Base-by-base conservation (phyloP, 345 rosid genomes). In the Bruguiera parviflora region DNA sequence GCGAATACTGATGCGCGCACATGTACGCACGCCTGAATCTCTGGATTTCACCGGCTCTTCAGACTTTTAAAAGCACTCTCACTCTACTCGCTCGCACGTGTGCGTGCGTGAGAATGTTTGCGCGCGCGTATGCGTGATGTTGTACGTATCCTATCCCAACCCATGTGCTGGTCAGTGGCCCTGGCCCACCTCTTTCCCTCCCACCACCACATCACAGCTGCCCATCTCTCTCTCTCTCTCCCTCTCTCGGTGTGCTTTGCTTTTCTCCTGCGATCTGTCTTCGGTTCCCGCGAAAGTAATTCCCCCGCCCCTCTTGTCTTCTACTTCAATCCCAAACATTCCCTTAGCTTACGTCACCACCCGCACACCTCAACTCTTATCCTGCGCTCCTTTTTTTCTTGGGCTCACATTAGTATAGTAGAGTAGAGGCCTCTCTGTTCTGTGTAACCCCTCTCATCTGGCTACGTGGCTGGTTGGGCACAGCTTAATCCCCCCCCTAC, bases 121-220 rank as follows among this genome's bases (percentile, higher is more conserved):
- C 15, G 15, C 35, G 32, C 13, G 15, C 46, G 46, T 39, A 2
- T 39, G 46, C 15, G 46, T 2, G 3, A 11, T 39, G 46, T 39
- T 9, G 16, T 33, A 33, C 37, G 37, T 8, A 33, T 33, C 37
- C 1, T 7, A 33, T 33, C 15, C 13, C 1, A 13, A 43, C 79
- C 76, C 93, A 88, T 86, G 87, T 88, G 89, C 86, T 58, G 90
- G 86, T 83, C 83, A 81, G 86, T 86, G 82, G 82, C 75, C 73
- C 75, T 70, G 83, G 78, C 84, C 92, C 87, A 82, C 86, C 60
- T 67, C 58, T 69, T 21, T 55, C 55, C 62, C 70, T 67, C 70
- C 52, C 52, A 22, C 32, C 72, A 63, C 57, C 47, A 33, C 37
- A 1, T 33, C 37, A 7, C 37, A 31, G 59, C 71, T 58, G 49